These are phyloP conservation scores for Paramecium pentaurelia DNA, from an alignment of 73 alveolate species.

Conservation along the genomic window DNA sequence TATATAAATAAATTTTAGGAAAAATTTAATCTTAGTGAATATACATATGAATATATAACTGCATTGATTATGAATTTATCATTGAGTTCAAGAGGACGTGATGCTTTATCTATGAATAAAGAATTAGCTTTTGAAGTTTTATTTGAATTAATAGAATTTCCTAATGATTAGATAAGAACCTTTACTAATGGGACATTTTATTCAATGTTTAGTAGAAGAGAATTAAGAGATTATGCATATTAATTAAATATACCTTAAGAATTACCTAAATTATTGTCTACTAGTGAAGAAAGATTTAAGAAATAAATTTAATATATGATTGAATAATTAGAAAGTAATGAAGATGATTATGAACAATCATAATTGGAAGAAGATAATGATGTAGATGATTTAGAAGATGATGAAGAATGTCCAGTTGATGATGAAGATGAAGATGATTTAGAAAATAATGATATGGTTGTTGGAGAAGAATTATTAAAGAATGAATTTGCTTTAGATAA, in stretches of 20 bases:
- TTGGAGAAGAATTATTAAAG: conserved; percentile 28
- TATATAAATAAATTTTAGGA: conserved; percentile 52
- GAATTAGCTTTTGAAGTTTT: conserved; percentile 81
- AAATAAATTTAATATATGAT: conserved; percentile 35
- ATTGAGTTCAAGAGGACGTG: conserved; percentile 94
- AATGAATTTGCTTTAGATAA: conserved; percentile 8
- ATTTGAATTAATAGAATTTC: conserved; percentile 89
- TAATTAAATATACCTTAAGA: not conserved
- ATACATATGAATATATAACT: conserved; percentile 94
- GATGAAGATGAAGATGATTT: conserved; percentile 47
- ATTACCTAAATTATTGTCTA: not conserved
- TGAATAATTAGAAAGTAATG: not conserved
- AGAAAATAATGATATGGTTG: conserved; percentile 16
- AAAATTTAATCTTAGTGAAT: conserved; percentile 84
- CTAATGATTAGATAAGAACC: conserved; percentile 67
- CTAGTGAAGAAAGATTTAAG: conserved; percentile 5
- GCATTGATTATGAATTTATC: conserved; percentile 97
- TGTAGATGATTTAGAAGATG: conserved; percentile 44
- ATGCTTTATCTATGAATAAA: conserved; percentile 84
- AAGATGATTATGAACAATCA: conserved; percentile 27
- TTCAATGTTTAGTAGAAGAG: conserved; percentile 73
- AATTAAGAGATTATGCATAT: conserved; percentile 69
- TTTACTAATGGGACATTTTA: conserved; percentile 77
- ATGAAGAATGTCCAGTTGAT: conserved; percentile 1
- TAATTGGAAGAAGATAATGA: conserved; percentile 45